Conservation (phyloP, 768 basidiomycete species). For the Hebeloma cylindrosporum region DNA sequence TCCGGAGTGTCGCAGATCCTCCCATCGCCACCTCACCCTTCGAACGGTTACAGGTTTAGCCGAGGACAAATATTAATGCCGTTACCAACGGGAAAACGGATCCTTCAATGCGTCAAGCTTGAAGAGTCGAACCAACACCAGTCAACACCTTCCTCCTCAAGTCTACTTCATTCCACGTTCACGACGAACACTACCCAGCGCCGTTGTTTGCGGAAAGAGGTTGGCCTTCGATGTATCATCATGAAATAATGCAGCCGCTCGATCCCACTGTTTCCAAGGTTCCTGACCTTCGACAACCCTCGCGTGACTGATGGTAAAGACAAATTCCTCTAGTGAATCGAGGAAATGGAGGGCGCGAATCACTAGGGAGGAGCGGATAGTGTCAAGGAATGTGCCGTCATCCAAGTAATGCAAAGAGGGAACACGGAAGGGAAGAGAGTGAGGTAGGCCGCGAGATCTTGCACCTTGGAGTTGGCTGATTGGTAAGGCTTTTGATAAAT, state of each 20-base stretch:
- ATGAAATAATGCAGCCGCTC: constrained; percentile 26
- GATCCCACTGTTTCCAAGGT: constrained; percentile 54
- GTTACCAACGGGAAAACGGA: too few species aligned
- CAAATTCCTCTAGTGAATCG: constrained; percentile 36
- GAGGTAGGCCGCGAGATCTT: constrained; percentile 11
- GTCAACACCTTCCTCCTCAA: too few species aligned
- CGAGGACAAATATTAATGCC: too few species aligned
- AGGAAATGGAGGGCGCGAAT: constrained; percentile 15
- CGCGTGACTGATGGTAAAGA: constrained; percentile 41
- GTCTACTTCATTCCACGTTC: neutral
- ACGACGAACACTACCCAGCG: too few species aligned
- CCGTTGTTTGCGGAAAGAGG: too few species aligned
- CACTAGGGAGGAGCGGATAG: constrained; percentile 16
- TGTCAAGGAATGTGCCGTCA: constrained; percentile 11
- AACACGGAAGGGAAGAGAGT: constrained; percentile 8
- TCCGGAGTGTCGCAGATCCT: too few species aligned
- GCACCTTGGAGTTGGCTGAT: constrained; percentile 12
- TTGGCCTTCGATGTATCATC: too few species aligned
- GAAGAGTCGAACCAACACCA: too few species aligned
- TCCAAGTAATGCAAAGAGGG: constrained; percentile 24
- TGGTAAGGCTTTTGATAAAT: neutral
- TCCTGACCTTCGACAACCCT: constrained; percentile 52
- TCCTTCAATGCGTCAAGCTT: too few species aligned
- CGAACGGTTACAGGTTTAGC: too few species aligned
- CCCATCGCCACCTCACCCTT: too few species aligned